Percentiles rank a stretch among this genome's conserved stretches.
Evolutionary conservation across 1,284 basidiomycete species (phyloP).

Genomic region (Ganoderma multipileum): DNA sequence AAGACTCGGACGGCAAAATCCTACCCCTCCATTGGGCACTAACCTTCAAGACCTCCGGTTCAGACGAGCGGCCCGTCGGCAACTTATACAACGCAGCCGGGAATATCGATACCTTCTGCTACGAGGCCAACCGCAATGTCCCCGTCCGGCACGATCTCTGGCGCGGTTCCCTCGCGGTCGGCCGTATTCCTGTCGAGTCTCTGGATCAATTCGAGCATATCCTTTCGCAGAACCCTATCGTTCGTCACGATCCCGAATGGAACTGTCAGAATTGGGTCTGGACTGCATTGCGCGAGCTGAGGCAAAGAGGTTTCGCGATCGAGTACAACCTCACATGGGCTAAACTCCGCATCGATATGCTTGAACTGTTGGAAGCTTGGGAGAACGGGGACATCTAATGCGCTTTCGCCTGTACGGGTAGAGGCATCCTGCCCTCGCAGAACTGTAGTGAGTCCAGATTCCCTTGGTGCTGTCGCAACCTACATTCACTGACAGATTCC

Average conservation of each 20-base stretch:
- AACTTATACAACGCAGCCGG: conserved; percentile 33
- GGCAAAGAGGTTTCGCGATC: conserved; percentile 25
- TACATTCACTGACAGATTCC: background rate
- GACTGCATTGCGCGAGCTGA: conserved; percentile 28
- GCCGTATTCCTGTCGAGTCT: conserved; percentile 24
- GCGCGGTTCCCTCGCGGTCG: conserved; percentile 31
- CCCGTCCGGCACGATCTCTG: conserved; percentile 30
- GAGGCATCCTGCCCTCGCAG: background rate
- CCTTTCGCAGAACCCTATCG: conserved; percentile 26
- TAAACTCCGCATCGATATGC: conserved; percentile 23
- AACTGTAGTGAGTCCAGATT: background rate
- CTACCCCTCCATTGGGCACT: conserved; percentile 34
- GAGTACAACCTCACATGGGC: conserved; percentile 25
- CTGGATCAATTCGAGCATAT: conserved; percentile 28
- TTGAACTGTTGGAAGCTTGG: conserved; percentile 33
- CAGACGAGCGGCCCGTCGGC: conserved; percentile 24
- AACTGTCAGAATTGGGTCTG: conserved; percentile 36
- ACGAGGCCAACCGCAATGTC: conserved; percentile 24
- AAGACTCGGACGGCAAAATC: conserved; percentile 27
- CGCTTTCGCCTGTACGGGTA: background rate
- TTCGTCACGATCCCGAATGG: conserved; percentile 30
- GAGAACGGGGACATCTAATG: conserved; percentile 31
- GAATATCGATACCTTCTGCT: conserved; percentile 34
- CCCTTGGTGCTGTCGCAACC: background rate
- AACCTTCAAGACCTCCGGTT: conserved; percentile 29